Percentiles rank a stretch among this genome's conserved stretches.
Evolutionary conservation across 768 basidiomycete genomes (phyloP).

Genomic region (Hortiboletus flavorubellus): DNA sequence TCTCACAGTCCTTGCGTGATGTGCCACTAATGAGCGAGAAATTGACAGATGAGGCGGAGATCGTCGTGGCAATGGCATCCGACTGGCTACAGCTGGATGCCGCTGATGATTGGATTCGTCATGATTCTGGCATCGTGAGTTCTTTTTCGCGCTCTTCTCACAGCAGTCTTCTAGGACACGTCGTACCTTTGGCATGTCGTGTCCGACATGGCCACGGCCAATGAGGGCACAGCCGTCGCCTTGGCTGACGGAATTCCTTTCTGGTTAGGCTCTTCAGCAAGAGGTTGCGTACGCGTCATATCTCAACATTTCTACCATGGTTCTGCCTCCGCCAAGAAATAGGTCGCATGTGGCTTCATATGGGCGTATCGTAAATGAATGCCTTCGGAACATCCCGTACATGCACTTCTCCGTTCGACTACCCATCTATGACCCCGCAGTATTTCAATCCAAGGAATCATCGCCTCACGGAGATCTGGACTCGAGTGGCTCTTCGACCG

Average conservation of each 20-base stretch:
- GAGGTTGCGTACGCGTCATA: conserved; percentile 93
- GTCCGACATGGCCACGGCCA: conserved; percentile 13
- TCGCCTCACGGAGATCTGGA: conserved; percentile 27
- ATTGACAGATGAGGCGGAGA: conserved; percentile 66
- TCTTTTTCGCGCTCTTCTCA: conserved; percentile 6
- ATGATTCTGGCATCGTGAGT: conserved; percentile 92
- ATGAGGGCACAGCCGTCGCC: conserved; percentile 17
- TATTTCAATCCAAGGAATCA: conserved; percentile 43
- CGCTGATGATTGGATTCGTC: conserved; percentile 87
- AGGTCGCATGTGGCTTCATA: conserved; percentile 87
- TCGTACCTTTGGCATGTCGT: conserved; percentile 14
- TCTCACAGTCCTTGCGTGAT: conserved; percentile 11
- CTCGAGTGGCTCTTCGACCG: conserved; percentile 24
- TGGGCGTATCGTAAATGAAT: conserved; percentile 83
- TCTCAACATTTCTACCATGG: conserved; percentile 77
- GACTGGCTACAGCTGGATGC: conserved; percentile 97
- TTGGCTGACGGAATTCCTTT: conserved; percentile 13
- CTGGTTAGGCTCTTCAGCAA: conserved; percentile 78
- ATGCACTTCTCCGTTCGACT: conserved; percentile 81
- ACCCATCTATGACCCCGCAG: conserved; percentile 74
- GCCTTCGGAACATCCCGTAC: conserved; percentile 64
- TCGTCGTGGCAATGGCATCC: conserved; percentile 72
- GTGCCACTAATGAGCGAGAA: conserved; percentile 13
- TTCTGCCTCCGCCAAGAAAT: conserved; percentile 86
- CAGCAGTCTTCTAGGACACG: conserved; percentile 3